Conservation (phyloP, 2,329 filamentous ascomycete species). For the Gaeumannomyces sp. region DNA sequence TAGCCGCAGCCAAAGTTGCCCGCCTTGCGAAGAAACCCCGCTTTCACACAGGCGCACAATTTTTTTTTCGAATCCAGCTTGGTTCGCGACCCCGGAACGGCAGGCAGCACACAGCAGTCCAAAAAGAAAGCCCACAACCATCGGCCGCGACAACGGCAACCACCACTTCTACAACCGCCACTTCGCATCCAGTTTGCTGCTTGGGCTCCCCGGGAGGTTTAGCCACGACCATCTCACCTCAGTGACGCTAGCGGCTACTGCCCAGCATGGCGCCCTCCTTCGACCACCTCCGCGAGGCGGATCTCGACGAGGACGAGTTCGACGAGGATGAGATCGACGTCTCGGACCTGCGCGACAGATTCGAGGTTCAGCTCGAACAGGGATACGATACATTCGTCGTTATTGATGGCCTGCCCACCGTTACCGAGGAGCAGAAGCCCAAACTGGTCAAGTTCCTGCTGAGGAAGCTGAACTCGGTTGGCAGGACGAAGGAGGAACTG, state of each 20-base stretch:
- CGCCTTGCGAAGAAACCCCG: background rate
- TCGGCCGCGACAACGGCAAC: background rate
- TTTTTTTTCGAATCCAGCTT: slow-evolving; percentile 16
- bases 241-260: slow-evolving; percentile 12
- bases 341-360: slow-evolving; percentile 88
- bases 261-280: slow-evolving; percentile 88
- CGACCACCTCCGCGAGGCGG: slow-evolving; percentile 84
- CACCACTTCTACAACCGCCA: background rate
- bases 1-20: too few relatives aligned
- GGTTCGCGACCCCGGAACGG: slow-evolving; percentile 10
- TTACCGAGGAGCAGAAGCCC: slow-evolving; percentile 82
- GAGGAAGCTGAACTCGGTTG: slow-evolving; percentile 84
- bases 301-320: slow-evolving; percentile 77
- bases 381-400: slow-evolving; percentile 96
- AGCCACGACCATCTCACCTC: background rate
- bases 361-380: slow-evolving; percentile 91
- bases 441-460: slow-evolving; percentile 96
- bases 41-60: background rate
- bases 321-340: slow-evolving; percentile 94
- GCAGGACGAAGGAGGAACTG: slow-evolving; percentile 76
- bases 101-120: background rate
- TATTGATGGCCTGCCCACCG: slow-evolving; percentile 85
- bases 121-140: background rate
- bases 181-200: background rate
- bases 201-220: background rate